Base-by-base conservation (phyloP, 371 early-diverging fungal species). In the Lichtheimia ramosa region DNA sequence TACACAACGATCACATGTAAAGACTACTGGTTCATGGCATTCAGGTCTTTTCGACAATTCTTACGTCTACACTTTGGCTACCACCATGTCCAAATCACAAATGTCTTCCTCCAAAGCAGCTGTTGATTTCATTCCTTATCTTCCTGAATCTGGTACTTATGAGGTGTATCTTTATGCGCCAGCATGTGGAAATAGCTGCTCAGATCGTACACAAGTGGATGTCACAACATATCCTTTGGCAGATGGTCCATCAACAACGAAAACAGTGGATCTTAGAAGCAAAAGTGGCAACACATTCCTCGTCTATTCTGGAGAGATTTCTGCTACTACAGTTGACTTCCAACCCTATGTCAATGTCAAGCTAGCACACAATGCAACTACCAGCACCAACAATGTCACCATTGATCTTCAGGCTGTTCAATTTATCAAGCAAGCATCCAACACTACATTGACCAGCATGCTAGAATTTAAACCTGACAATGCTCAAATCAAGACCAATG, bases 121-220 rank as follows among this genome's bases (percentile, higher is more conserved):
- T 5, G 73, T 86, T 5, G 71, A 74, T 7, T 68, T 87, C 57
- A 68, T 68, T 5, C 90, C 90, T 0, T 77, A 75, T 43, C 63
- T 91, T 1, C 81, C 83, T 16, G 89, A 89, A 56, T 61, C 85
- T 13, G 91, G 91, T 15, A 71, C 74, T 43, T 91, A 91, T 51
- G 74, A 84, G 20, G 83, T 89, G 1, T 74, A 76, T 41, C 43
- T 89, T 48, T 77, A 79, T 58, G 76, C 84, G 1, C 90, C 91
- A 15, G 77, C 76, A 20, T 91, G 91, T 58, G 69, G 71, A 25
- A 67, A 72, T 34, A 68, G 75, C n/a, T 87, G 88, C 48, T 40
- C 48, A 7, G 64, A 62, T 40, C 79, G 88, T 18, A 71, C 77
- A 0, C 64, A 74, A 20, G 79, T 83, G 23, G 71, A 77, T 54